Conservation (phyloP, 768 basidiomycete species). For the Lentinula lateritia region DNA sequence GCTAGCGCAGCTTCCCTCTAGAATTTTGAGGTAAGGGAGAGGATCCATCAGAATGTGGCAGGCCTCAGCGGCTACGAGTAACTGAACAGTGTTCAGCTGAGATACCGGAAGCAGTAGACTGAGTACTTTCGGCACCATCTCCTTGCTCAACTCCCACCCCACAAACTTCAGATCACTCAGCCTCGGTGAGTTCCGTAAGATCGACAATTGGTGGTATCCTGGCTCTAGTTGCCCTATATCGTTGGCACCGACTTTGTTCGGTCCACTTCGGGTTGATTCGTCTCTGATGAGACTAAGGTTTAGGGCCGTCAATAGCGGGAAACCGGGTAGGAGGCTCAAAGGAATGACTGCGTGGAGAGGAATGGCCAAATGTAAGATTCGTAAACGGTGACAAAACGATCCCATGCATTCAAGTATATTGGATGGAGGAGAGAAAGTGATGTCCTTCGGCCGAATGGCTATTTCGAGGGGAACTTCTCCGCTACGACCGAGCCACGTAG, state of each 20-base stretch:
- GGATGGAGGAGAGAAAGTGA: background rate
- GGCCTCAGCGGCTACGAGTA: background rate
- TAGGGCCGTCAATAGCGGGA: background rate
- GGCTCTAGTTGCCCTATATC: background rate
- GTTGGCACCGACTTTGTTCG: background rate
- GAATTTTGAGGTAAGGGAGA: background rate
- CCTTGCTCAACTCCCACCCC: background rate
- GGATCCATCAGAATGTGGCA: background rate
- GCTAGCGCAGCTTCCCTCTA: background rate
- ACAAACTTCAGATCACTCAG: background rate
- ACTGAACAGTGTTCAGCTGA: background rate
- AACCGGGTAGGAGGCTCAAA: background rate
- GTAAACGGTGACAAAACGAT: background rate
- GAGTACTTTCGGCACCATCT: background rate
- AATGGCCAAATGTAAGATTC: background rate
- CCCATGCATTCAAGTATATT: background rate
- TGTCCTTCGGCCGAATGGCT: background rate
- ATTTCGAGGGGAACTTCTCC: background rate
- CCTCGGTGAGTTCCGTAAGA: background rate
- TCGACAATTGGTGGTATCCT: background rate
- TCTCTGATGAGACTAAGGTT: background rate
- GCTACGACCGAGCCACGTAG: background rate
- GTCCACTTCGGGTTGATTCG: background rate
- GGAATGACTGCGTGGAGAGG: background rate
- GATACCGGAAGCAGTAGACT: background rate